Conservation (phyloP, 768 basidiomycete genomes). For the Mycena galericulata region DNA sequence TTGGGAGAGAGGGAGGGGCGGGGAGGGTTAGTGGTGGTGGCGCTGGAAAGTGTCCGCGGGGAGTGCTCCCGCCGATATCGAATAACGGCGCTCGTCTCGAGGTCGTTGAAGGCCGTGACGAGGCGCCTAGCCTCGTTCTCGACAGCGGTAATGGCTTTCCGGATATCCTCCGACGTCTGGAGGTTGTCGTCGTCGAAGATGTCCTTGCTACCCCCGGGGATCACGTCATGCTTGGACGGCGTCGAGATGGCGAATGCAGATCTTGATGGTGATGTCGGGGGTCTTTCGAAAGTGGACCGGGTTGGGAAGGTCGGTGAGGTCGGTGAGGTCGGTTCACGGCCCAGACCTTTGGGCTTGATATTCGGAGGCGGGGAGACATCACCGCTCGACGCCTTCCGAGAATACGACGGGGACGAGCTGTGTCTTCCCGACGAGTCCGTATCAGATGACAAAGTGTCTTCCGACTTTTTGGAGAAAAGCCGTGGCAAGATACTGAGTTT, state of each 20-base stretch:
- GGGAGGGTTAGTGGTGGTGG: constrained; percentile 43
- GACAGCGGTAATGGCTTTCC: constrained; percentile 67
- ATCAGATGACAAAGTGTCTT: constrained; percentile 44
- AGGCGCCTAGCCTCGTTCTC: constrained; percentile 75
- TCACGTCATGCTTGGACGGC: constrained; percentile 38
- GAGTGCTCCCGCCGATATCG: constrained; percentile 57
- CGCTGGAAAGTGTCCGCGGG: constrained; percentile 46
- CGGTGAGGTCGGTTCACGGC: constrained; percentile 4
- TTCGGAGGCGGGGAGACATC: not conserved
- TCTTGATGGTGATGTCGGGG: constrained; percentile 36
- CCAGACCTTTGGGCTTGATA: not conserved
- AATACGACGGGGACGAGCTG: constrained; percentile 27
- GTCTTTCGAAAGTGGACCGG: constrained; percentile 17
- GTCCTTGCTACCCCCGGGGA: constrained; percentile 42
- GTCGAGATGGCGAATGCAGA: constrained; percentile 39
- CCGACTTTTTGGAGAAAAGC: constrained; percentile 48
- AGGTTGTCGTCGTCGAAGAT: constrained; percentile 67
- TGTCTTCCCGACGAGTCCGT: constrained; percentile 37
- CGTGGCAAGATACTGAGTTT: constrained; percentile 49
- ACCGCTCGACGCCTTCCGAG: constrained; percentile 2
- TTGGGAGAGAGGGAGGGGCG: constrained; percentile 30
- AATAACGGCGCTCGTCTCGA: constrained; percentile 70
- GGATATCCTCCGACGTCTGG: constrained; percentile 67
- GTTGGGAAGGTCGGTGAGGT: constrained; percentile 16
- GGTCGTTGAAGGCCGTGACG: constrained; percentile 73